Percentiles rank a stretch among this genome's conserved stretches.
Evolutionary conservation across 257 asterid species (phyloP).

Genomic region (Eustoma russellianum): DNA sequence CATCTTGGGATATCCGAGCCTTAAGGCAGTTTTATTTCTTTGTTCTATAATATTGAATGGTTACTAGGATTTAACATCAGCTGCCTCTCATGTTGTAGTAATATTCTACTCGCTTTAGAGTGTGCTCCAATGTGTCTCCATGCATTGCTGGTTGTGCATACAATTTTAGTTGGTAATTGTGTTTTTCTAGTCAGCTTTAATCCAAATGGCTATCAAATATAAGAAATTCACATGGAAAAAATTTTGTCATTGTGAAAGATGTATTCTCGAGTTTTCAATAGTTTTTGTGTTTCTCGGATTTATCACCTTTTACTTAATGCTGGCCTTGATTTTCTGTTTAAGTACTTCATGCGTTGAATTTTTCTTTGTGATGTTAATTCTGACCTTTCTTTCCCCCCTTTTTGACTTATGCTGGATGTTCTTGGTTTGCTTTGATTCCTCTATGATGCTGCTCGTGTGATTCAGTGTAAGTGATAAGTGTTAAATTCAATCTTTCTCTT

Average conservation of each 20-base stretch:
- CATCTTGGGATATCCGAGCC: too few relatives aligned
- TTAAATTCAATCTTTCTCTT: slow-evolving; percentile 9
- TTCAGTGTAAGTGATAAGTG: slow-evolving; percentile 67
- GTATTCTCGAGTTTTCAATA: too few relatives aligned
- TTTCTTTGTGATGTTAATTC: slow-evolving; percentile 7
- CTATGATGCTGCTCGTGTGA: slow-evolving; percentile 15
- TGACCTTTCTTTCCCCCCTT: slow-evolving; percentile 13
- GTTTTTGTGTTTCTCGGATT: background rate
- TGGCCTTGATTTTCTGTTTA: background rate
- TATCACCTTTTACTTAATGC: background rate
- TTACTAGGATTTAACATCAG: too few relatives aligned
- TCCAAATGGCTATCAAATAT: background rate
- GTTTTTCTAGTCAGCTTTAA: too few relatives aligned
- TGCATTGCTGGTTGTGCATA: too few relatives aligned
- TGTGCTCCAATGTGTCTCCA: too few relatives aligned
- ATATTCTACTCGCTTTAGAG: too few relatives aligned
- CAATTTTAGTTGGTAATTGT: too few relatives aligned
- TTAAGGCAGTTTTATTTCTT: too few relatives aligned
- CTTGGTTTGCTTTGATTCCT: slow-evolving; percentile 19
- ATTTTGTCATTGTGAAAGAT: background rate
- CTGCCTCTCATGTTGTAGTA: too few relatives aligned
- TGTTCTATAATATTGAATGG: too few relatives aligned
- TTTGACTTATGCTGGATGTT: slow-evolving; percentile 4
- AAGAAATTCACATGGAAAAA: background rate
- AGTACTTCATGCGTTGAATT: background rate